These are phyloP conservation scores for Sphaerulina musiva DNA, from an alignment of 2,329 filamentous ascomycete species.

Conservation along the genomic window DNA sequence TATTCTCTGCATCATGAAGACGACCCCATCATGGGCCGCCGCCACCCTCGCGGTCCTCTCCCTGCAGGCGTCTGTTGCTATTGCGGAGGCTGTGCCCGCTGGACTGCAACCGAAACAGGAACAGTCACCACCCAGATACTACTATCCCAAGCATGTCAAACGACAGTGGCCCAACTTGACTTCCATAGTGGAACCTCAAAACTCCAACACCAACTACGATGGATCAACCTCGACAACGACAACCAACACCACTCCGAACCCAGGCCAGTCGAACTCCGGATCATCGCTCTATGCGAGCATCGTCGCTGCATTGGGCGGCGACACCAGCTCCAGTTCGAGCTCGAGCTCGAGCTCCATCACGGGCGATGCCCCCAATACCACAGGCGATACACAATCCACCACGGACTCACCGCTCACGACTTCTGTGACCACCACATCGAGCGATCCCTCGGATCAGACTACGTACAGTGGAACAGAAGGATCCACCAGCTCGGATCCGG, in stretches of 20 bases:
- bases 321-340: background rate
- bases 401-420: constrained; percentile 5
- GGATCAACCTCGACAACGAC: background rate
- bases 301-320: background rate
- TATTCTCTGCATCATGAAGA: constrained; percentile 35
- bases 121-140: constrained; percentile 39
- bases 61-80: constrained; percentile 39
- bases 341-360: constrained; percentile 5
- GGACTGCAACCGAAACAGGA: constrained; percentile 35
- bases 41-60: constrained; percentile 43
- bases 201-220: constrained; percentile 1
- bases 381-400: background rate
- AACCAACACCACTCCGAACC: background rate
- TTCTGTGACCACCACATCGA: constrained; percentile 5
- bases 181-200: constrained; percentile 5
- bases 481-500: background rate
- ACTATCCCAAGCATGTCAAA: constrained; percentile 44
- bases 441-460: background rate
- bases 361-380: background rate
- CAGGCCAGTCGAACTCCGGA: background rate
- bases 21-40: constrained; percentile 42
- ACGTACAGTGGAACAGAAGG: background rate
- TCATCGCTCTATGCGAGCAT: background rate
- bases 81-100: constrained; percentile 46
- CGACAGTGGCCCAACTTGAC: constrained; percentile 36